These are phyloP conservation scores for Penicillium daleae DNA, from an alignment of 495 filamentous ascomycete species.

Conservation along the genomic window DNA sequence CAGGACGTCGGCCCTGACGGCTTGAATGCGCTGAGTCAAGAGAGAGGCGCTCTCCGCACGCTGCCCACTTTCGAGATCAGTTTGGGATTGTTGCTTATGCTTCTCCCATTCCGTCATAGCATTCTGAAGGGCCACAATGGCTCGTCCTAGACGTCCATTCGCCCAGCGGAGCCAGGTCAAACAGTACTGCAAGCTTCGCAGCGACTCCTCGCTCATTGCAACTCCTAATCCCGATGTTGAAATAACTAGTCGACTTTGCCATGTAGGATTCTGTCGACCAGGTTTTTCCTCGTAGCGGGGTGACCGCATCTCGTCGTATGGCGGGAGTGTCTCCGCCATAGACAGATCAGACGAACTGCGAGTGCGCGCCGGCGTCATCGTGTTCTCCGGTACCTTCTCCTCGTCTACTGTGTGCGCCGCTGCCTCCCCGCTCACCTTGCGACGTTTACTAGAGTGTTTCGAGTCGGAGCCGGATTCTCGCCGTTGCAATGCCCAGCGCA, in stretches of 20 bases:
- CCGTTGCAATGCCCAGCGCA: constrained; percentile 73
- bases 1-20: constrained; percentile 72
- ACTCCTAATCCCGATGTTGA: constrained; percentile 82
- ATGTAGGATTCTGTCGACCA: constrained; percentile 51
- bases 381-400: constrained; percentile 36
- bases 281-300: constrained; percentile 65
- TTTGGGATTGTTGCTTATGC: constrained; percentile 29
- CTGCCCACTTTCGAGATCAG: constrained; percentile 30
- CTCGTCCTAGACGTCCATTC: constrained; percentile 71
- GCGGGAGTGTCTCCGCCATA: constrained; percentile 70
- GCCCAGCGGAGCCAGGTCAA: constrained; percentile 75
- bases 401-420: constrained; percentile 43
- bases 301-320: constrained; percentile 76
- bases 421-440: constrained; percentile 55
- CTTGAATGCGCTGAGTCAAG: constrained; percentile 63
- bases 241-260: constrained; percentile 80
- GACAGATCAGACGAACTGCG: constrained; percentile 51
- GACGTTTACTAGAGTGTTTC: constrained; percentile 61
- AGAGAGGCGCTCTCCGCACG: constrained; percentile 44
- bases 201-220: constrained; percentile 83
- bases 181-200: constrained; percentile 76
- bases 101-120: constrained; percentile 77
- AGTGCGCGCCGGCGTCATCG: constrained; percentile 19
- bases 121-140: constrained; percentile 68
- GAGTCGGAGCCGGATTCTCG: constrained; percentile 43